Base-by-base conservation (phyloP, 176 grass and related monocot species). In the Canna indica region DNA sequence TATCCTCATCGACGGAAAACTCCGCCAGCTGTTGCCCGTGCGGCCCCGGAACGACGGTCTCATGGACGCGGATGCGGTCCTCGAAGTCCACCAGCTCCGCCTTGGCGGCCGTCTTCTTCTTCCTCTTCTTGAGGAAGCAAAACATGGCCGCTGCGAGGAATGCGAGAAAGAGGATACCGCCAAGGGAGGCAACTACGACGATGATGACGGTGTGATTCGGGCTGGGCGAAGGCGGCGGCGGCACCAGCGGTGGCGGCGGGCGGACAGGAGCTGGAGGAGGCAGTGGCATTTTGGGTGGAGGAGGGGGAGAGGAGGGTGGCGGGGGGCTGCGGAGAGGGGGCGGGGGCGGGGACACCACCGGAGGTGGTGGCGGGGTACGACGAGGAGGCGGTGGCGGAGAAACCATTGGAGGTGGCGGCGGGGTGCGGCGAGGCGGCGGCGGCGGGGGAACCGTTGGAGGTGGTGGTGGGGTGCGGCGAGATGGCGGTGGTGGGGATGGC, bases 61-160 rank as follows among this genome's bases (percentile, higher is more conserved):
- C 79, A 64, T 82, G 66, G 53, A 95, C 79, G 42, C 85, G 84
- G 56, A 80, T 74, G 24, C 75, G 85, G 60, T 85, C 87, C 30
- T 86, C 77, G 24, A 79, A 77, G 74, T 85, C 85, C 16, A 83
- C 48, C 1, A 80, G 20, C 77, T 88, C 82, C 0, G 77, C 67
- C 75, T 84, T 80, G 16, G 36, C 69, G 18, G 64, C 87, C 0
- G 29, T 44, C 80, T 45, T 79, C 62, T 60, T 81, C 47, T 44
- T 61, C 73, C 44, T 83, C 61, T 83, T 95, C 82, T 88, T 90
- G 50, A 88, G 79, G 75, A 68, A 95, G 75, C 87, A 95, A 34
- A 79, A 78, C 52, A 85, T 41, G 1, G 80, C 74, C 13, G 60
- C 75, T 3, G 85, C 85, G 14, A 95, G 80, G 63, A 85, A 87